A percentile compares a stretch with the other conserved stretches of the same genome.
These are phyloP conservation scores for Stagonosporopsis tanaceti DNA, from an alignment of 2,329 filamentous ascomycete genomes.

Conservation along the genomic window DNA sequence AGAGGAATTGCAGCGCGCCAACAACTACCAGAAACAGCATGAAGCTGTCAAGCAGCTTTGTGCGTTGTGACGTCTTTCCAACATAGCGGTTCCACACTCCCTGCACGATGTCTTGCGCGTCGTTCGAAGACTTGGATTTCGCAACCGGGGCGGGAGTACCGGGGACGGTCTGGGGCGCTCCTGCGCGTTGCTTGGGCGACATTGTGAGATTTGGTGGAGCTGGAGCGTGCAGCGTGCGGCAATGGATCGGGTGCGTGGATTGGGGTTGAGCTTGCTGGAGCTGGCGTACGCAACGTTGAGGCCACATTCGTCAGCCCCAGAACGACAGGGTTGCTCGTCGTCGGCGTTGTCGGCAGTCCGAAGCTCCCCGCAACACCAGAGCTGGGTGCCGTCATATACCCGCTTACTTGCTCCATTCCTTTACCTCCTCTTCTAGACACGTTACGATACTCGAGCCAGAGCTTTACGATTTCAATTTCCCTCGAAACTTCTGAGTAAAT, in stretches of 20 bases:
- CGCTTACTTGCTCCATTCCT: conserved; percentile 8
- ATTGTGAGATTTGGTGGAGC: conserved; percentile 27
- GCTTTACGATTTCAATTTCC: not conserved
- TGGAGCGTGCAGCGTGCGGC: not conserved
- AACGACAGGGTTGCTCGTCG: conserved; percentile 13
- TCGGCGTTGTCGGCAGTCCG: conserved; percentile 22
- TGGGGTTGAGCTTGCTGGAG: conserved; percentile 18
- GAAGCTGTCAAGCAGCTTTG: conserved; percentile 90
- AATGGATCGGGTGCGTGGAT: conserved; percentile 21
- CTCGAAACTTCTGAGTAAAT: not conserved
- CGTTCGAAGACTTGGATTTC: conserved; percentile 40
- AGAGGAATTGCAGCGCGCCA: conserved; percentile 89
- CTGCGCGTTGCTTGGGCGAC: conserved; percentile 44
- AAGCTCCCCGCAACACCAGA: conserved; percentile 28
- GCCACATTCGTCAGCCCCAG: conserved; percentile 33
- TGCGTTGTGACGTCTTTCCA: conserved; percentile 83
- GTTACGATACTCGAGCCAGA: not conserved
- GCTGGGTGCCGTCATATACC: conserved; percentile 13
- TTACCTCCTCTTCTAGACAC: not conserved
- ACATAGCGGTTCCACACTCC: conserved; percentile 82
- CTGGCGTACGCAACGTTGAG: conserved; percentile 28
- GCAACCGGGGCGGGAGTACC: conserved; percentile 29
- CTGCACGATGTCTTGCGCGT: conserved; percentile 66
- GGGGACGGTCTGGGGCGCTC: conserved; percentile 25
- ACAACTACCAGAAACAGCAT: conserved; percentile 86